These are phyloP conservation scores for Spatholobus suberectus DNA, from an alignment of 306 rosid species.

Conservation along the genomic window DNA sequence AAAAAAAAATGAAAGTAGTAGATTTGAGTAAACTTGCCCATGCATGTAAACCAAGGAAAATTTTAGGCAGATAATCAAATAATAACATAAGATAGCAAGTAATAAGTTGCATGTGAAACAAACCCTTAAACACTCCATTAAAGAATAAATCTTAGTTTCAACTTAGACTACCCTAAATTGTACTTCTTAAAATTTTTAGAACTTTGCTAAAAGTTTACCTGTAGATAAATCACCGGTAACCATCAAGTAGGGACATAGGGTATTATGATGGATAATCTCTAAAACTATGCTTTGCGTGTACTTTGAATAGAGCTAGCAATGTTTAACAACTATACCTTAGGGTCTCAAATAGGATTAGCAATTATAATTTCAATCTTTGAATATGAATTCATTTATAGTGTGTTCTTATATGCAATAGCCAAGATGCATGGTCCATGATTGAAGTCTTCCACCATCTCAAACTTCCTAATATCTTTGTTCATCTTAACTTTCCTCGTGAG, in stretches of 20 bases:
- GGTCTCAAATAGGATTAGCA: conserved; percentile 20
- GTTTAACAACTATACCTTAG: conserved; percentile 35
- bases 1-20: neutral
- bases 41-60: neutral
- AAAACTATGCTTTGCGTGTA: conserved; percentile 6
- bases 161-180: neutral
- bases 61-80: neutral
- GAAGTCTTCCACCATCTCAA: conserved; percentile 27
- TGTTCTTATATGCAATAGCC: conserved; percentile 36
- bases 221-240: neutral
- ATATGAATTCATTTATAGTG: conserved; percentile 31
- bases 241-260: neutral
- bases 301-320: conserved; percentile 32
- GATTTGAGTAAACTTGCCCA: neutral
- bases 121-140: neutral
- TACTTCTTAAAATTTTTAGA: neutral
- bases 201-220: neutral
- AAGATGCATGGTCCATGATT: conserved; percentile 28
- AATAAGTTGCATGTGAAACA: conserved; percentile 23
- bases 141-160: neutral
- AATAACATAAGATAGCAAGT: neutral
- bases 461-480: neutral
- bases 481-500: conserved; percentile 28
- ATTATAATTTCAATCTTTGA: too few relatives aligned
- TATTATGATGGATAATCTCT: conserved; percentile 1